phyloP scores from a whole-genome alignment of 2,329 filamentous ascomycete genomes.

The Botrytis squamosa region DNA sequence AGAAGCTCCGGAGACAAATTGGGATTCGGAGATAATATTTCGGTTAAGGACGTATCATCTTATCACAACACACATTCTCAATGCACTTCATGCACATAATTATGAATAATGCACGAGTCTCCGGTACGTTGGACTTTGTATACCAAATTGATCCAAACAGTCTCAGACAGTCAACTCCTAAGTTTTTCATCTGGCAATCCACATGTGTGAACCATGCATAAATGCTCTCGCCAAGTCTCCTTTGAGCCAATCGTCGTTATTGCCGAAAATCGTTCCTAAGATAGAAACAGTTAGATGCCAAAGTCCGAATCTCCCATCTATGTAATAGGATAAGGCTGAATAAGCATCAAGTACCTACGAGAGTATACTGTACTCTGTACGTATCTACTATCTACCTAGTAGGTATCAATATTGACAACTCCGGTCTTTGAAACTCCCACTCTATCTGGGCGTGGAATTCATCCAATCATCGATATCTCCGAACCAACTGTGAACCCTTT shows the following conservation, averaged over 20 bases:
- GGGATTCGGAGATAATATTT: not conserved
- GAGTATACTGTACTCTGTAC: too few species aligned
- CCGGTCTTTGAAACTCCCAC: not conserved
- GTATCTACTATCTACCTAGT: too few species aligned
- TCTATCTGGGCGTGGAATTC: not conserved
- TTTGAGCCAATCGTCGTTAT: not conserved
- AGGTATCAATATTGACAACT: not conserved
- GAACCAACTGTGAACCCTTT: not conserved
- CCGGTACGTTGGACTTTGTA: not conserved
- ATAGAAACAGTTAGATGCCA: not conserved
- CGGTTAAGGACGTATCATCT: not conserved
- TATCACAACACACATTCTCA: not conserved
- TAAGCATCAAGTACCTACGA: not conserved
- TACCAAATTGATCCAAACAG: not conserved
- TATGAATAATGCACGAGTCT: not conserved
- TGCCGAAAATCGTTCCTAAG: not conserved
- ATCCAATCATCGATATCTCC: not conserved
- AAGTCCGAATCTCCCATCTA: conserved; percentile 3
- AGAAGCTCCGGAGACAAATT: conserved; percentile 1
- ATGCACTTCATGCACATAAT: not conserved
- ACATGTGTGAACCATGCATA: not conserved
- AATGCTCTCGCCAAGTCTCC: too few species aligned
- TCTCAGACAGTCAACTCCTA: not conserved
- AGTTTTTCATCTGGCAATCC: not conserved
- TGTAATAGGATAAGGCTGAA: not conserved